These are phyloP conservation scores for Begonia fuchsioides DNA, from an alignment of 306 rosid species.

Conservation along the genomic window DNA sequence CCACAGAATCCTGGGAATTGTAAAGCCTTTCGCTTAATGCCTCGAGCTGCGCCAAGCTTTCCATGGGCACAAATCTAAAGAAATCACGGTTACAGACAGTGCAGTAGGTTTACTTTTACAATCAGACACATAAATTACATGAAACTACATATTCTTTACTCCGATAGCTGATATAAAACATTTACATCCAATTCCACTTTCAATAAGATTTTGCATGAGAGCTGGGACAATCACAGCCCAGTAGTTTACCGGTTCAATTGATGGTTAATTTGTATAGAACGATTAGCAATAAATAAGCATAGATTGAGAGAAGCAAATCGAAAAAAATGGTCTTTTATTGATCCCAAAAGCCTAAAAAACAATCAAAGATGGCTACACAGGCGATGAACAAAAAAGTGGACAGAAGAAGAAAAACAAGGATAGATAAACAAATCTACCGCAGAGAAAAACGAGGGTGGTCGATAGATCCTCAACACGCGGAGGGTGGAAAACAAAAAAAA, in stretches of 20 bases:
- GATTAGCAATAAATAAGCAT: neutral
- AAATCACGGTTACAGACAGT: conserved; percentile 3
- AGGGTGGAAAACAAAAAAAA: no score
- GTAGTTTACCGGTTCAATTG: neutral
- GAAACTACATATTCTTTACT: neutral
- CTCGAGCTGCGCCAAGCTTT: conserved; percentile 42
- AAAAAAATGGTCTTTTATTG: neutral
- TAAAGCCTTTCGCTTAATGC: conserved; percentile 49
- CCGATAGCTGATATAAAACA: neutral
- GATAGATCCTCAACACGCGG: no score
- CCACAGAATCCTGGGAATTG: conserved; percentile 50
- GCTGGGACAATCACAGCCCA: neutral
- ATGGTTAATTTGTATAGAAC: neutral
- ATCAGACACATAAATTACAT: neutral
- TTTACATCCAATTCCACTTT: neutral
- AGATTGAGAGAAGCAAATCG: neutral
- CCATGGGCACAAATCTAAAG: conserved; percentile 24
- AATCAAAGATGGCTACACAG: neutral
- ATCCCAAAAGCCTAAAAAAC: neutral
- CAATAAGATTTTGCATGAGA: neutral
- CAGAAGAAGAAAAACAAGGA: no score
- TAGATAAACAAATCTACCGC: no score
- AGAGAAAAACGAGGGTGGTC: no score
- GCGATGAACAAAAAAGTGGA: no score
- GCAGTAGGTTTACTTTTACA: neutral